These are phyloP conservation scores for Plasmodium blacklocki DNA, from an alignment of 169 alveolate species.

Conservation along the genomic window DNA sequence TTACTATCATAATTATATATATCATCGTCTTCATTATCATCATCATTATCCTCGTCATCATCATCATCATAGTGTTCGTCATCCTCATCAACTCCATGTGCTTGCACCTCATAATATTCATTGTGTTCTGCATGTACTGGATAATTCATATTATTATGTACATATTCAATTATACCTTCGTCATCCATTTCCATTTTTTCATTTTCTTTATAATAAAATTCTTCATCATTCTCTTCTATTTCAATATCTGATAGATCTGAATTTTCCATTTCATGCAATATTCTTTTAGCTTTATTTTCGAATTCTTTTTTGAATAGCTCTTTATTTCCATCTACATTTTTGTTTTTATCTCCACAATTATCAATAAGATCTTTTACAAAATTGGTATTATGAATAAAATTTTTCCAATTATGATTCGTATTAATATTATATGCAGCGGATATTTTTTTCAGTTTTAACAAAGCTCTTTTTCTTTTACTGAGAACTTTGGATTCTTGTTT, in stretches of 20 bases:
- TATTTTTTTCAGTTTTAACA: too few species aligned
- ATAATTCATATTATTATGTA: neutral
- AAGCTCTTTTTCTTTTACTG: too few species aligned
- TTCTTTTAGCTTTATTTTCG: neutral
- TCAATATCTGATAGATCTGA: neutral
- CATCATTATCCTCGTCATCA: neutral
- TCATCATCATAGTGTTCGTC: constrained; percentile 18
- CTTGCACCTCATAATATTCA: constrained; percentile 8
- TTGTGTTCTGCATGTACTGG: neutral
- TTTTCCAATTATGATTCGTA: neutral
- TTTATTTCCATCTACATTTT: neutral
- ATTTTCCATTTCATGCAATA: neutral
- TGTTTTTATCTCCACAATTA: neutral
- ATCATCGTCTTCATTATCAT: constrained; percentile 18
- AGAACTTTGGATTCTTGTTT: too few species aligned
- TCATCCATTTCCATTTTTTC: neutral
- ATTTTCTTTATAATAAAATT: neutral
- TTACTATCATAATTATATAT: neutral
- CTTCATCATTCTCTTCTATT: neutral
- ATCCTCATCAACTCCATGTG: neutral
- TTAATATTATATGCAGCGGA: neutral
- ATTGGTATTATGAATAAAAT: neutral
- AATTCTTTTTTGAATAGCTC: neutral
- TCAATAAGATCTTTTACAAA: neutral
- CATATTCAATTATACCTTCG: neutral